Conservation (phyloP, 2,329 filamentous ascomycete species). For the Fusarium sarcochroum region DNA sequence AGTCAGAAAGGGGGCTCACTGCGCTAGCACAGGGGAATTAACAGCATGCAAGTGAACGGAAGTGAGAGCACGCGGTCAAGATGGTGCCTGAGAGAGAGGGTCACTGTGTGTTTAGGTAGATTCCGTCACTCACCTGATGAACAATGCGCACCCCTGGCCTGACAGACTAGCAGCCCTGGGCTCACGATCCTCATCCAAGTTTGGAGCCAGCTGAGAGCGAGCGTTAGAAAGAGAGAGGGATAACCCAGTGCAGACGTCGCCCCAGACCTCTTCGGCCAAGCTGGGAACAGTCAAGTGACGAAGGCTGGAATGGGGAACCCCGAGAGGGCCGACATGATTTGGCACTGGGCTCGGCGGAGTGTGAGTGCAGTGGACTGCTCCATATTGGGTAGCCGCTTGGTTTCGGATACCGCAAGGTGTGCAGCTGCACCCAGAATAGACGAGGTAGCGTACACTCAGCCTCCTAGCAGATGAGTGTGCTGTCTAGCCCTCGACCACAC, state of each 20-base stretch:
- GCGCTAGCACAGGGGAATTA: conserved; percentile 45
- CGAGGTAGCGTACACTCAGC: conserved; percentile 39
- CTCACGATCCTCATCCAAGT: conserved; percentile 37
- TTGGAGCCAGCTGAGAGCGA: conserved; percentile 20
- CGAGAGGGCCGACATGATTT: conserved; percentile 37
- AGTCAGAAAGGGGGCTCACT: conserved; percentile 44
- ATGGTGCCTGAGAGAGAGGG: conserved; percentile 44
- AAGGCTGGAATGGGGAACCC: conserved; percentile 45
- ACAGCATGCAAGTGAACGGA: not conserved
- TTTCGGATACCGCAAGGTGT: conserved; percentile 38
- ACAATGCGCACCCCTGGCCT: conserved; percentile 34
- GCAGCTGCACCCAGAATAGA: conserved; percentile 24
- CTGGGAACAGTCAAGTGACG: conserved; percentile 47
- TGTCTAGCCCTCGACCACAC: conserved; percentile 35
- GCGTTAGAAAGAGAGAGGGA: conserved; percentile 4
- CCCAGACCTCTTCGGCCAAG: conserved; percentile 14
- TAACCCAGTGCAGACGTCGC: conserved; percentile 12
- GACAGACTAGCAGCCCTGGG: conserved; percentile 31
- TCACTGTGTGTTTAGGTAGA: conserved; percentile 27
- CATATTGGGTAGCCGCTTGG: conserved; percentile 37
- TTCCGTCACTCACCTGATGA: conserved; percentile 46
- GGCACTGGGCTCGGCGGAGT: conserved; percentile 43
- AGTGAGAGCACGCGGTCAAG: conserved; percentile 36
- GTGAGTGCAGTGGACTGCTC: conserved; percentile 26
- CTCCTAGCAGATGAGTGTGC: conserved; percentile 39